Conservation (phyloP, 805 yeast species). For the Lipomyces yamanashiensis region DNA sequence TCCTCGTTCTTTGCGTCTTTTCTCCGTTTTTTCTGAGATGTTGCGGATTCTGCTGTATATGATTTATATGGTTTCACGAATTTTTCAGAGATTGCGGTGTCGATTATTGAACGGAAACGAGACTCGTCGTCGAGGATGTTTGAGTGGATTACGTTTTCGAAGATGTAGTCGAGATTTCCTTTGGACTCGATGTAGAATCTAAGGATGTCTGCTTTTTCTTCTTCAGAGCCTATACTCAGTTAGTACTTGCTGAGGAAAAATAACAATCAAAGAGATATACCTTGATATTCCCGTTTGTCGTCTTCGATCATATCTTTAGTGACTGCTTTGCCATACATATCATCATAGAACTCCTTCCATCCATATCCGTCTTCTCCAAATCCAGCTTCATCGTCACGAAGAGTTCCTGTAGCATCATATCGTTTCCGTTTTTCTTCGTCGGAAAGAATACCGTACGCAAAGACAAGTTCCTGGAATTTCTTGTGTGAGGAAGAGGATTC, state of each 20-base stretch:
- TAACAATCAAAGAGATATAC: constrained; percentile 30
- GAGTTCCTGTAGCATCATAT: constrained; percentile 73
- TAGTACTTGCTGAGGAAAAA: neutral
- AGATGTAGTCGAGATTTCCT: constrained; percentile 72
- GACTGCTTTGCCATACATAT: constrained; percentile 43
- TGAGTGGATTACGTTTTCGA: constrained; percentile 79
- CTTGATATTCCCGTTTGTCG: constrained; percentile 68
- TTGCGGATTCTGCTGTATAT: constrained; percentile 53
- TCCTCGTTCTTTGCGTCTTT: constrained; percentile 48
- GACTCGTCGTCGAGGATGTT: constrained; percentile 67
- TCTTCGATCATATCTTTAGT: constrained; percentile 59
- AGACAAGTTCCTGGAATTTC: constrained; percentile 71
- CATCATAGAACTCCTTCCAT: constrained; percentile 48
- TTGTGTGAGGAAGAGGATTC: constrained; percentile 46
- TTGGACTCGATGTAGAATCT: constrained; percentile 59
- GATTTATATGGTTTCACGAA: constrained; percentile 49
- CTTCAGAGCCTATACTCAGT: constrained; percentile 37
- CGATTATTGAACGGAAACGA: constrained; percentile 60
- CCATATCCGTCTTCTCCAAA: constrained; percentile 39
- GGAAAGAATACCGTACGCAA: constrained; percentile 70
- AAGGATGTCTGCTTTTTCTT: constrained; percentile 60
- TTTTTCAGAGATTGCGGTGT: constrained; percentile 50
- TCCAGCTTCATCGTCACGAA: constrained; percentile 47
- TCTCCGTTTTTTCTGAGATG: constrained; percentile 53
- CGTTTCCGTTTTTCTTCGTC: constrained; percentile 60